phyloP scores from a whole-genome alignment of 768 basidiomycete species.

The Crepidotus variabilis region DNA sequence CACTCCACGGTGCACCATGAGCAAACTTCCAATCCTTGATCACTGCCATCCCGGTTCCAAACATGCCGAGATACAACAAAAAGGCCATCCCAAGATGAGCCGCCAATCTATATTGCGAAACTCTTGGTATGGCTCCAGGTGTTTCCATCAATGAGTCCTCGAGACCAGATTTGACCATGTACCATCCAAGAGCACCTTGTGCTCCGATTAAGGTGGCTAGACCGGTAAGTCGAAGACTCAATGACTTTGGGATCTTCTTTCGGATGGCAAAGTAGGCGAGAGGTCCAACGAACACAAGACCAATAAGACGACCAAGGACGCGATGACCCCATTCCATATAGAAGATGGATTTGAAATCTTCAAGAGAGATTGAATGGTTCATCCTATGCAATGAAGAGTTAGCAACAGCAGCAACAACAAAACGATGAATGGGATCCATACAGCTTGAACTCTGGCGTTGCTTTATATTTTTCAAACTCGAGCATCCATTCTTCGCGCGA shows the following conservation, averaged over 20 bases:
- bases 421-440: constrained; percentile 37
- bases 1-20: constrained; percentile 54
- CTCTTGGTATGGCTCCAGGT: constrained; percentile 86
- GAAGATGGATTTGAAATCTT: constrained; percentile 95
- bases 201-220: constrained; percentile 82
- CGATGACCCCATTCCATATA: constrained; percentile 99
- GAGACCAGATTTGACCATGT: constrained; percentile 98
- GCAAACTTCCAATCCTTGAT: constrained; percentile 79
- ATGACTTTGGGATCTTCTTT: constrained; percentile 60
- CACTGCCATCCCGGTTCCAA: constrained; percentile 70
- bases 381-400: constrained; percentile 43
- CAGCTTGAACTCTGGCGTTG: constrained; percentile 95
- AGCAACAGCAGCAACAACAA: background rate
- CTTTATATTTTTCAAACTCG: constrained; percentile 93
- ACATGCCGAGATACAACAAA: constrained; percentile 90
- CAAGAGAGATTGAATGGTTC: constrained; percentile 82
- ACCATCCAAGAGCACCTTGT: constrained; percentile 95
- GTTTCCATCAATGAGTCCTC: constrained; percentile 77
- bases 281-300: constrained; percentile 79
- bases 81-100: constrained; percentile 93
- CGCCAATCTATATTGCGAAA: constrained; percentile 94
- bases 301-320: constrained; percentile 84
- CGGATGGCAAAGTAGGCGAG: constrained; percentile 75
- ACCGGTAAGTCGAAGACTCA: constrained; percentile 62
- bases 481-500: constrained; percentile 71